Base-by-base conservation (phyloP, 2,329 filamentous ascomycete genomes). In the Ilyonectria sp. region DNA sequence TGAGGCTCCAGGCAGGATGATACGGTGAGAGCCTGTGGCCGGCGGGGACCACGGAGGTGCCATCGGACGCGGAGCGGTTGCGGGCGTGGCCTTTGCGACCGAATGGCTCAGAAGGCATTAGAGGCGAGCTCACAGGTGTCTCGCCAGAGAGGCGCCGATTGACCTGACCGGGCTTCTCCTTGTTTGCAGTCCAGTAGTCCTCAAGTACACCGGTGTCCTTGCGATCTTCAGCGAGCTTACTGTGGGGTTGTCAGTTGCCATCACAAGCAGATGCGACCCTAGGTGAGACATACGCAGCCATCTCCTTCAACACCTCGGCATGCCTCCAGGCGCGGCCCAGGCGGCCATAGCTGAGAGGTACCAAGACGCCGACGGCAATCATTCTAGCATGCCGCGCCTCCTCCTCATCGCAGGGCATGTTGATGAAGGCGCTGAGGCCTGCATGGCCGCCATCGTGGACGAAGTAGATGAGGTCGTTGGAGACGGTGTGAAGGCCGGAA, bases 381-480 rank as follows among this genome's bases (percentile, higher is more conserved):
- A 99, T 98, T 74, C 93, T 90, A 56, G 96, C 96, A 85, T 97
- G 93, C 67, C 96, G 92, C 59, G 93, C 90, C 59, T 89, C 90
- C 68, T 89, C 89, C 73, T 94, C 93, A 15, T 92, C 90, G 55
- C 94, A 94, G 3, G 93, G 92, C 70, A 89, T 89, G 79, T 97
- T 97, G 79, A 96, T 86, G 79, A 98, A 99, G 31, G 95, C 94
- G 83, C 94, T 97, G 74, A 98, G 86, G 31, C 96, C 96, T 6
- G 94, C 95, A 82, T 94, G 92, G 52, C 89, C 86, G 54, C 89
- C 84, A 68, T 90, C 91, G 77, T 98, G 94, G 49, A 97, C 91
- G 80, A 98, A 99, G 84, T 98, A 99, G 76, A 94, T 93, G 58
- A 98, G 86, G 80, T 99, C 96, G 72, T 95, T 90, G 35, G 91